These are phyloP conservation scores for Lyophyllum shimeji DNA, from an alignment of 768 basidiomycete genomes.

Conservation along the genomic window DNA sequence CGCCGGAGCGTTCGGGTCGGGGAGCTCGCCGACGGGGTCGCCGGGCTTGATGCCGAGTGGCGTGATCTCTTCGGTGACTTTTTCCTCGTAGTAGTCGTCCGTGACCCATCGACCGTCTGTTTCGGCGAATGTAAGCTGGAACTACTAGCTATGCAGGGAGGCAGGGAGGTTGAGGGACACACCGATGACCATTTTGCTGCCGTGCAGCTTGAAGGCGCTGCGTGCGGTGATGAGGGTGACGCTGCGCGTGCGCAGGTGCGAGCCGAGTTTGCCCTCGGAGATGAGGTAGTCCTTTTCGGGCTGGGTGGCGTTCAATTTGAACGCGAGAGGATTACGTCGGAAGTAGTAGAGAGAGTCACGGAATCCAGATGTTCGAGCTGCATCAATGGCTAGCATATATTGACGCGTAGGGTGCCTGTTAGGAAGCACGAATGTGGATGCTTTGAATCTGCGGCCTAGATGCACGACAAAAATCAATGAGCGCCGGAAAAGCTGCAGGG, in stretches of 20 bases:
- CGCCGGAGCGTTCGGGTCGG: constrained; percentile 63
- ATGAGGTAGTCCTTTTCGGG: constrained; percentile 94
- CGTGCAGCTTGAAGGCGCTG: constrained; percentile 93
- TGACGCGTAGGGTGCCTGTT: constrained; percentile 79
- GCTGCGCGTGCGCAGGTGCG: constrained; percentile 85
- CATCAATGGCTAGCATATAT: constrained; percentile 98
- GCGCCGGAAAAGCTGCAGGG: constrained; percentile 6
- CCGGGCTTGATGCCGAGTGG: constrained; percentile 83
- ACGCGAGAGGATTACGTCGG: constrained; percentile 83
- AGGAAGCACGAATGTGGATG: constrained; percentile 84
- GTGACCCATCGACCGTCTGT: constrained; percentile 89
- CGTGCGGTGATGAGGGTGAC: constrained; percentile 93
- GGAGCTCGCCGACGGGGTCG: constrained; percentile 79
- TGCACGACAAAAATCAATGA: constrained; percentile 5
- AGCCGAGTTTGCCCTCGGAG: constrained; percentile 81
- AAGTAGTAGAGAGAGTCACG: constrained; percentile 98
- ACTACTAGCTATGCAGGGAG: neutral
- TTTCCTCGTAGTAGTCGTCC: constrained; percentile 96
- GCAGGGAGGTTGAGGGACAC: constrained; percentile 21
- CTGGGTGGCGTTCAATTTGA: constrained; percentile 89
- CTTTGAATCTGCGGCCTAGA: constrained; percentile 84
- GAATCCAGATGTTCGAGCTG: constrained; percentile 93
- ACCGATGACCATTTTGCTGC: constrained; percentile 89
- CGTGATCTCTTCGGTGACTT: constrained; percentile 71
- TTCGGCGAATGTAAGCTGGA: neutral